These are phyloP conservation scores for Phytophthora quininea DNA, from an alignment of 352 stramenopile species.

Conservation along the genomic window DNA sequence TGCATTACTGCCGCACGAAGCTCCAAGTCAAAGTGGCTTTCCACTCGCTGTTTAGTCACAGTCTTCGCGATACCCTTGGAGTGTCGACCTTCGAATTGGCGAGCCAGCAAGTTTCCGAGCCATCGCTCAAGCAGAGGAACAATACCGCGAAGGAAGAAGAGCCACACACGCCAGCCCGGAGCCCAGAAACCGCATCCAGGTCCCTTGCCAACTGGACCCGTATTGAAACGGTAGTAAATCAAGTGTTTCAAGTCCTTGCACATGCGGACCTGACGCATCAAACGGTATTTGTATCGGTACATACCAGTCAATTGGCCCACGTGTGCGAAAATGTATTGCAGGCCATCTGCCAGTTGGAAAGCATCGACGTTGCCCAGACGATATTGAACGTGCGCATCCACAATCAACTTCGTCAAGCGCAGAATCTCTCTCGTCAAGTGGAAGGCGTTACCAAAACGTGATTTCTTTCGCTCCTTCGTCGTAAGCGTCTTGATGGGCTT, in stretches of 20 bases:
- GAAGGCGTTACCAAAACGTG: slow-evolving; percentile 96
- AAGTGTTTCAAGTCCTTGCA: slow-evolving; percentile 99
- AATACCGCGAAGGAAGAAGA: slow-evolving; percentile 99
- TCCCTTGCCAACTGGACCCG: slow-evolving; percentile 98
- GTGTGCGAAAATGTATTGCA: slow-evolving; percentile 99
- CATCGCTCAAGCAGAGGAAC: slow-evolving; percentile 98
- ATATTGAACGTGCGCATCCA: slow-evolving; percentile 99
- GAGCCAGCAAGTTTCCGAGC: slow-evolving; percentile 98
- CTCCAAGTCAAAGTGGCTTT: slow-evolving; percentile 99
- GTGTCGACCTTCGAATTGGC: slow-evolving; percentile 99
- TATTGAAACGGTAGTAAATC: slow-evolving; percentile 99
- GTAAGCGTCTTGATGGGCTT: slow-evolving; percentile 99
- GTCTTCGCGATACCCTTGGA: slow-evolving; percentile 99
- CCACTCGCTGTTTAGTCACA: slow-evolving; percentile 99
- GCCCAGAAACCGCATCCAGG: slow-evolving; percentile 99
- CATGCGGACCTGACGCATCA: slow-evolving; percentile 98
- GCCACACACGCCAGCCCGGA: slow-evolving; percentile 98
- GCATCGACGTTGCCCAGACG: slow-evolving; percentile 99
- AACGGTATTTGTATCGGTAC: slow-evolving; percentile 99
- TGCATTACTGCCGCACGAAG: slow-evolving; percentile 99
- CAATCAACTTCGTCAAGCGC: slow-evolving; percentile 98
- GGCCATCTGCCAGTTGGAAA: slow-evolving; percentile 98
- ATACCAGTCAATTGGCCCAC: slow-evolving; percentile 99
- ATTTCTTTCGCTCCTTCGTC: slow-evolving; percentile 99
- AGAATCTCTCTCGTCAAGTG: slow-evolving; percentile 98